Base-by-base conservation (phyloP, 2,329 filamentous ascomycete species). In the Sporothrix humicola region DNA sequence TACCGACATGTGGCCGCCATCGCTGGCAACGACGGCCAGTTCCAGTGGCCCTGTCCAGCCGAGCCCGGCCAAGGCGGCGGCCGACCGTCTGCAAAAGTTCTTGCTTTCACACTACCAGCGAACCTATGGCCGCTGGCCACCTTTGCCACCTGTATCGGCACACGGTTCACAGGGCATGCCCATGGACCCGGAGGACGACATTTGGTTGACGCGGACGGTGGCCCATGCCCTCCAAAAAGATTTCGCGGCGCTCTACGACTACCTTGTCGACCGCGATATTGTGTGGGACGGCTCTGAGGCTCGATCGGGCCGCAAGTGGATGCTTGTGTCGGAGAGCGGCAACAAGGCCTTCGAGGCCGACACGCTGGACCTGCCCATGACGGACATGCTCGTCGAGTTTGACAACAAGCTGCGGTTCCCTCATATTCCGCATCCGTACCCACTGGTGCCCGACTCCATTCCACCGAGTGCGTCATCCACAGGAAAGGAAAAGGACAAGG, bases 221-320 rank as follows among this genome's bases (percentile, higher is more conserved):
- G 85, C 85, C 0, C 84, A 86, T 65, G 83, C 83, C 2, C 79
- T 93, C n/a, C 89, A 91, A 76, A 84, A 83, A 46, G 91, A 93
- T 76, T 92, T 93, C 77, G 88, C 89, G 2, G 87, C 89, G 0
- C 82, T 93, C 1, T 93, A 93, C 77, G 90, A 93, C 77, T 92
- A 91, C 75, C 82, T 93, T 0, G 90, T 93, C 17, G 88, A 93
- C 79, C 86, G 89, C 5, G 88, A 92, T 65, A 86, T 92, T 4
- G 79, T 87, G 0, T 93, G 91, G 89, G 89, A 91, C 72, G 86
- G 86, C 23, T 87, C 86, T 0, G 89, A 91, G 78, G 88, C 88
- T 66, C 83, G 88, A 0, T 86, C 87, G 3, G 86, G 87, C 20
- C 86, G 89, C 56, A 91, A 91, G 78, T 91, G 89, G 88, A 87